Conservation (phyloP, 2,329 filamentous ascomycete genomes). For the Acrocalymma vagum region DNA sequence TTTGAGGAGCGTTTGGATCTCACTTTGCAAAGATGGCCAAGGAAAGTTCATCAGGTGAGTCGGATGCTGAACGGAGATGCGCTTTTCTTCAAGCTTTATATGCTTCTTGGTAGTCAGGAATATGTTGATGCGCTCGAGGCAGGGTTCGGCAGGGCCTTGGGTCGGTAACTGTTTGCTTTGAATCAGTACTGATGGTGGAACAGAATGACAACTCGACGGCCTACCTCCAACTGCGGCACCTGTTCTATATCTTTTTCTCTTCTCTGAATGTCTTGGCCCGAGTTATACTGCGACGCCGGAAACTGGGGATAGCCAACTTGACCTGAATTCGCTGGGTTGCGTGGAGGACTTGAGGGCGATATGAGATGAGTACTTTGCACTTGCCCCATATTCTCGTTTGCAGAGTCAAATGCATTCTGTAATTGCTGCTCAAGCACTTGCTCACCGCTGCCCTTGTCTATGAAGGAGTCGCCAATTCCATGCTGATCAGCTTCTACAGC, state of each 20-base stretch:
- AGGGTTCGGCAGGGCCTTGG: constrained; percentile 9
- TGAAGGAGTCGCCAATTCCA: constrained; percentile 1
- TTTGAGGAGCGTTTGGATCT: constrained; percentile 24
- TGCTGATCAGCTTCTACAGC: constrained; percentile 26
- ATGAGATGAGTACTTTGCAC: no score
- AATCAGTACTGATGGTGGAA: constrained; percentile 4
- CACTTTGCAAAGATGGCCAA: constrained; percentile 26
- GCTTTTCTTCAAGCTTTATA: constrained; percentile 34
- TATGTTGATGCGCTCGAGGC: constrained; percentile 60
- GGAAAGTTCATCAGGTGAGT: constrained; percentile 13
- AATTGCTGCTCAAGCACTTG: constrained; percentile 19
- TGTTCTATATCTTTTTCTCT: no score
- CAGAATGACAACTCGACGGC: no score
- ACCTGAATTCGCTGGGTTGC: no score
- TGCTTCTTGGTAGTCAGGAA: constrained; percentile 75
- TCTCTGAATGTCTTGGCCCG: no score
- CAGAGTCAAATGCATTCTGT: constrained; percentile 15
- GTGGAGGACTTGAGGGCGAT: no score
- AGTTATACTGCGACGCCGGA: constrained; percentile 8
- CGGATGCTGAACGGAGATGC: constrained; percentile 19
- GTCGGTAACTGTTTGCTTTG: constrained; percentile 11
- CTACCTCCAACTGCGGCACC: no score
- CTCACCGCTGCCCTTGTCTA: constrained; percentile 1
- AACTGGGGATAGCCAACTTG: constrained; percentile 6
- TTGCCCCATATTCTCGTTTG: not conserved